Conservation (phyloP, 768 basidiomycete genomes). For the Boletus bicolor region DNA sequence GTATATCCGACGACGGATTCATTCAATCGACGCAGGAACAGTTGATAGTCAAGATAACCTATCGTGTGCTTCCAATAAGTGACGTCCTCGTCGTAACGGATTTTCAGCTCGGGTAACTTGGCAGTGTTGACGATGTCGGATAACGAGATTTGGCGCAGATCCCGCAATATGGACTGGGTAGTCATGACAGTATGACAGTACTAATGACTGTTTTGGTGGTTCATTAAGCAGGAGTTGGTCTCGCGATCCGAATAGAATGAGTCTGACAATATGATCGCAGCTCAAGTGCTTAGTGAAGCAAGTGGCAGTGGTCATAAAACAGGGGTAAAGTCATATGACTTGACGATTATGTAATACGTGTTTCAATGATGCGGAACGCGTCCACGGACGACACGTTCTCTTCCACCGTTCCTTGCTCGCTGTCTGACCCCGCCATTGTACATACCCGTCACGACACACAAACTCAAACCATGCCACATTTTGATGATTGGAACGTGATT, state of each 20-base stretch:
- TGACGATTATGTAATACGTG: slow-evolving; percentile 26
- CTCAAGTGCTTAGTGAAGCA: neutral
- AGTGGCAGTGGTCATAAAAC: neutral
- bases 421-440: neutral
- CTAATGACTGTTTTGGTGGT: neutral
- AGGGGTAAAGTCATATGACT: slow-evolving; percentile 18
- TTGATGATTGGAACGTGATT: slow-evolving; percentile 76
- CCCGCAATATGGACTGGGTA: slow-evolving; percentile 15
- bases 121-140: slow-evolving; percentile 15
- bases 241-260: neutral
- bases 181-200: slow-evolving; percentile 16
- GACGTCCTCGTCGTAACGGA: slow-evolving; percentile 72
- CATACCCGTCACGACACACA: neutral
- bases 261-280: neutral
- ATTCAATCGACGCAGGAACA: slow-evolving; percentile 74
- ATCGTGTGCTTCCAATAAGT: slow-evolving; percentile 64
- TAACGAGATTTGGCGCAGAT: slow-evolving; percentile 33
- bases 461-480: slow-evolving; percentile 50
- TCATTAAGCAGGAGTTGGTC: neutral
- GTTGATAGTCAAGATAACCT: slow-evolving; percentile 69
- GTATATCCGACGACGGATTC: slow-evolving; percentile 70
- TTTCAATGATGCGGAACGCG: neutral
- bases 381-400: neutral
- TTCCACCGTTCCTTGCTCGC: neutral
- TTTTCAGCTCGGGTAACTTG: slow-evolving; percentile 47